These are phyloP conservation scores for Evernia prunastri DNA, from an alignment of 495 filamentous ascomycete species.

Conservation along the genomic window DNA sequence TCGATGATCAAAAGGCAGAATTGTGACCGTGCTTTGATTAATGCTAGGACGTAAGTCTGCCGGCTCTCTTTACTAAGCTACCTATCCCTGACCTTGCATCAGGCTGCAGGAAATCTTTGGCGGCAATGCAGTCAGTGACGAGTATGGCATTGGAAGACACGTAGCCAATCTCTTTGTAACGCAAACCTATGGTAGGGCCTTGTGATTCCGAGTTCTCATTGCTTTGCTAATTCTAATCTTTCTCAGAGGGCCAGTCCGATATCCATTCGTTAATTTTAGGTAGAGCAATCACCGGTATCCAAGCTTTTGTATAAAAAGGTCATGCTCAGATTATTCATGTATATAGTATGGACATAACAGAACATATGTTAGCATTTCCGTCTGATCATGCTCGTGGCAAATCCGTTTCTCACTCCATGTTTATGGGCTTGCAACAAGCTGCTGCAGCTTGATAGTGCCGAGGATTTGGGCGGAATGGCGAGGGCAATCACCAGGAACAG, in stretches of 20 bases:
- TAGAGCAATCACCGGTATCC: constrained; percentile 62
- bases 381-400: neutral
- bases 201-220: neutral
- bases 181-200: constrained; percentile 73
- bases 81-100: constrained; percentile 17
- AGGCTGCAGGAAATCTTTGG: constrained; percentile 93
- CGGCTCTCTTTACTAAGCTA: constrained; percentile 10
- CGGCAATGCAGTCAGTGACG: constrained; percentile 93
- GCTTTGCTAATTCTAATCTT: constrained; percentile 10
- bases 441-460: neutral
- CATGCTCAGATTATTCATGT: neutral
- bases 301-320: constrained; percentile 53
- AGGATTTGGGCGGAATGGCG: neutral
- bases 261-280: constrained; percentile 57
- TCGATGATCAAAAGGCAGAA: constrained; percentile 98
- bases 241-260: constrained; percentile 23
- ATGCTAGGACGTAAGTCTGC: constrained; percentile 59
- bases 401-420: neutral
- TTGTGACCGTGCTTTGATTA: constrained; percentile 80
- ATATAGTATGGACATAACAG: neutral
- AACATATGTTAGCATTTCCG: neutral
- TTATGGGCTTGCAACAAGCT: neutral
- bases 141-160: constrained; percentile 91
- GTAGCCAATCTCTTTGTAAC: constrained; percentile 96
- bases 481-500: neutral